Conservation (phyloP, 2,329 filamentous ascomycete species). For the Cytospora schulzeri region DNA sequence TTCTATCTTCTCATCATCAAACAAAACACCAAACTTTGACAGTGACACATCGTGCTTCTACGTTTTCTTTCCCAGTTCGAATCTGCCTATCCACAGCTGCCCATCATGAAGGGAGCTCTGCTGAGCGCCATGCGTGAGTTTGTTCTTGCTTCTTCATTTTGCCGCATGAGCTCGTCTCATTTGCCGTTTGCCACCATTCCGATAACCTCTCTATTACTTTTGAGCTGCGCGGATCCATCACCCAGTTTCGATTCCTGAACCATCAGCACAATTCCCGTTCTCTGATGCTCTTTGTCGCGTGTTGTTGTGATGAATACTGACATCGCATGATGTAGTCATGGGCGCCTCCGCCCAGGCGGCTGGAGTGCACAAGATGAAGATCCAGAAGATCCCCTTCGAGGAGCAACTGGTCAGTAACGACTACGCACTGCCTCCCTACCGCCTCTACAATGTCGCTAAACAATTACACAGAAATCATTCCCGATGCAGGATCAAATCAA, state of each 20-base stretch:
- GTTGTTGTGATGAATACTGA: conserved; percentile 64
- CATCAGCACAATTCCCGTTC: not conserved
- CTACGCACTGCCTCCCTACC: not conserved
- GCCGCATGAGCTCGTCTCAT: conserved; percentile 16
- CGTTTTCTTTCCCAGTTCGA: conserved; percentile 1
- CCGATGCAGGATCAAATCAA: conserved; percentile 81
- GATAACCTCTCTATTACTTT: conserved; percentile 4
- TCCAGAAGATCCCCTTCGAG: conserved; percentile 90
- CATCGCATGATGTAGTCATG: conserved; percentile 22
- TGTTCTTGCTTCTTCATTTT: conserved; percentile 4
- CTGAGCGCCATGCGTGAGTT: conserved; percentile 55
- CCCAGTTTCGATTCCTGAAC: not conserved
- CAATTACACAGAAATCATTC: conserved; percentile 63
- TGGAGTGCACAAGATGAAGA: conserved; percentile 92
- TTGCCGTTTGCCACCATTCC: not conserved
- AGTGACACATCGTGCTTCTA: conserved; percentile 8
- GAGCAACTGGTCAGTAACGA: conserved; percentile 80
- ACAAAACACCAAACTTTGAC: not conserved
- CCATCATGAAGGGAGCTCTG: conserved; percentile 82
- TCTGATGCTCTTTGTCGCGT: not conserved
- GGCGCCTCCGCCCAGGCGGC: conserved; percentile 71
- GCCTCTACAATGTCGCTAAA: conserved; percentile 21
- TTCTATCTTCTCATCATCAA: conserved; percentile 11
- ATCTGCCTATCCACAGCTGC: conserved; percentile 33
- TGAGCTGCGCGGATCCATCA: not conserved